Conservation (phyloP, 768 basidiomycete genomes). For the Coprinellus aureogranulatus region DNA sequence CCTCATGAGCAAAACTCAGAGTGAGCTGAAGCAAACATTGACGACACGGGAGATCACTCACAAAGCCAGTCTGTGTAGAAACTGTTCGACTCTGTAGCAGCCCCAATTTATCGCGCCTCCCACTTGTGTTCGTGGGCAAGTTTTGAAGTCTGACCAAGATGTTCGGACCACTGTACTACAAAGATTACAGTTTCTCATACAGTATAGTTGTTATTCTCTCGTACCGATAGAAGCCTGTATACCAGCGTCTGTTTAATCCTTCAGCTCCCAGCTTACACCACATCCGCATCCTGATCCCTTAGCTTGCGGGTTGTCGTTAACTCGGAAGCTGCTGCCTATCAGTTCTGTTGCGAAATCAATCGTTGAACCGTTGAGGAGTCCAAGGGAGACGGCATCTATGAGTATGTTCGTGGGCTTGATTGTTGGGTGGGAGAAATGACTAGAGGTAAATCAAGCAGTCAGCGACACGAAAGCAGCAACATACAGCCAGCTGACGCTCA, state of each 20-base stretch:
- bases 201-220: neutral
- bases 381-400: constrained; percentile 83
- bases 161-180: no score
- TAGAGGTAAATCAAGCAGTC: constrained; percentile 20
- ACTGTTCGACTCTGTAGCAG: no score
- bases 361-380: constrained; percentile 82
- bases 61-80: no score
- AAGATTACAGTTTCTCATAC: neutral
- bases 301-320: constrained; percentile 85
- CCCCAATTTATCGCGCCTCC: no score
- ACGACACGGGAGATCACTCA: no score
- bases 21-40: no score
- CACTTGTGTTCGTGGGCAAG: no score
- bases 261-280: constrained; percentile 93
- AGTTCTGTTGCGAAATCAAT: constrained; percentile 92
- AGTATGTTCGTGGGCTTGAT: constrained; percentile 73
- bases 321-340: constrained; percentile 87
- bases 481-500: constrained; percentile 37
- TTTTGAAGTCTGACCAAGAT: no score
- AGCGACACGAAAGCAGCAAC: neutral
- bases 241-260: constrained; percentile 31
- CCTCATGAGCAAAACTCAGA: no score
- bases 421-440: constrained; percentile 70
- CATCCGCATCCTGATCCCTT: constrained; percentile 91
- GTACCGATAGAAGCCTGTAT: neutral